phyloP scores from a whole-genome alignment of 352 stramenopile species.

The Phytophthora sansomeana region DNA sequence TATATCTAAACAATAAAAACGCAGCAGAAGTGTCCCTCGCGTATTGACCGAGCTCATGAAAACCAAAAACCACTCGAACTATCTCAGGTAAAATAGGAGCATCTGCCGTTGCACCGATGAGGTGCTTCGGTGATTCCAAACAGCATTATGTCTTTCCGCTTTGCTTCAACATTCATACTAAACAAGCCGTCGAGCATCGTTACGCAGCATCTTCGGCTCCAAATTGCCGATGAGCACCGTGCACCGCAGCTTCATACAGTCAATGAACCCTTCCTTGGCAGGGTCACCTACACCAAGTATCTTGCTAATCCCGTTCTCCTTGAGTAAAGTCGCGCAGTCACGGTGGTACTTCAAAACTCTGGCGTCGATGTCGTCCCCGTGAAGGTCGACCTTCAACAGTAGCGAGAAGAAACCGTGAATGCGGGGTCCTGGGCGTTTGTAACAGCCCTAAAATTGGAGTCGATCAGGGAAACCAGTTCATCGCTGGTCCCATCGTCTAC shows the following conservation, averaged over 20 bases:
- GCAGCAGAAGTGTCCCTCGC: no score
- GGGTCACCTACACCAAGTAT: slow-evolving; percentile 6
- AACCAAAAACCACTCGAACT: no score
- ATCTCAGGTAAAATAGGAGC: no score
- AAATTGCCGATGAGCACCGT: slow-evolving; percentile 15
- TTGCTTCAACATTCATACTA: slow-evolving; percentile 13
- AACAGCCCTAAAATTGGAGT: neutral
- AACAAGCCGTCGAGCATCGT: slow-evolving; percentile 7
- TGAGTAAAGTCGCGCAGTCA: slow-evolving; percentile 12
- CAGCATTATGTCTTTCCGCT: slow-evolving; percentile 12
- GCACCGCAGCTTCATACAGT: slow-evolving; percentile 16
- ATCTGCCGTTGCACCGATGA: no score
- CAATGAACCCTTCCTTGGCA: neutral
- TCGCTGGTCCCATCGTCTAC: slow-evolving; percentile 9
- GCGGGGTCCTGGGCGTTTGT: slow-evolving; percentile 21
- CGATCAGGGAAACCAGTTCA: neutral
- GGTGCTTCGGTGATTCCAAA: slow-evolving; percentile 24
- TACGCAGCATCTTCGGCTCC: slow-evolving; percentile 10
- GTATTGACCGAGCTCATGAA: no score
- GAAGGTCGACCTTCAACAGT: slow-evolving; percentile 25
- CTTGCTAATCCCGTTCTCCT: slow-evolving; percentile 4
- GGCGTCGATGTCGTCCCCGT: slow-evolving; percentile 17
- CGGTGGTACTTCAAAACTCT: slow-evolving; percentile 25
- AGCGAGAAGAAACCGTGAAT: slow-evolving; percentile 21
- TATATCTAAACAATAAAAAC: no score